Conservation (phyloP, 768 basidiomycete genomes). For the Sarcodon aspratus region DNA sequence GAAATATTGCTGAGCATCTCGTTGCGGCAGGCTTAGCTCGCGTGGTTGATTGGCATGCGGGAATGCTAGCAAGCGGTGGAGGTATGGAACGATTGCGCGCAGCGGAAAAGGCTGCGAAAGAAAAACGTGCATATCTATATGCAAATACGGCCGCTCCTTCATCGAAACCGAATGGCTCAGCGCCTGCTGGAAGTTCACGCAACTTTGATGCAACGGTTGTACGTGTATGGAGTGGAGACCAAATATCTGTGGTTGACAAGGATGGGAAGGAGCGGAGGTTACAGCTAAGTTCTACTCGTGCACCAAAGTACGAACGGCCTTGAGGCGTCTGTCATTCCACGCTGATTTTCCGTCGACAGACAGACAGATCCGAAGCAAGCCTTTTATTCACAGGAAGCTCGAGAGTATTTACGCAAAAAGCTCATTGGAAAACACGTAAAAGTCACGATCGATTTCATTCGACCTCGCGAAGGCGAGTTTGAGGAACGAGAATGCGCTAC, state of each 20-base stretch:
- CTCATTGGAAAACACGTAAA: slow-evolving; percentile 85
- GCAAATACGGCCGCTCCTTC: slow-evolving; percentile 36
- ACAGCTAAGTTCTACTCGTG: slow-evolving; percentile 82
- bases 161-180: slow-evolving; percentile 35
- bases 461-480: slow-evolving; percentile 86
- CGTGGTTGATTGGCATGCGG: slow-evolving; percentile 96
- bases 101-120: slow-evolving; percentile 74
- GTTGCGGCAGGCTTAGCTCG: slow-evolving; percentile 79
- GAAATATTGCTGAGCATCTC: slow-evolving; percentile 88
- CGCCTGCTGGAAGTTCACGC: slow-evolving; percentile 30
- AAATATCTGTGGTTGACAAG: slow-evolving; percentile 71
- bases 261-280: slow-evolving; percentile 73
- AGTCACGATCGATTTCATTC: slow-evolving; percentile 80
- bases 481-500: slow-evolving; percentile 92
- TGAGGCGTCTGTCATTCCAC: slow-evolving; percentile 9
- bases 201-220: slow-evolving; percentile 75
- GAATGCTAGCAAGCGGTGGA: slow-evolving; percentile 76
- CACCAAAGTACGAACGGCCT: slow-evolving; percentile 45
- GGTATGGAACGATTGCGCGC: slow-evolving; percentile 82
- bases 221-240: slow-evolving; percentile 89
- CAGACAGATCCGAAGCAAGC: slow-evolving; percentile 79
- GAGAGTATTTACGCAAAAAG: slow-evolving; percentile 85
- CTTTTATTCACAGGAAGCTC: slow-evolving; percentile 83
- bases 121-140: slow-evolving; percentile 61
- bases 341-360: slow-evolving; percentile 26